Base-by-base conservation (phyloP, 2,329 filamentous ascomycete genomes). In the Penicillium freii region DNA sequence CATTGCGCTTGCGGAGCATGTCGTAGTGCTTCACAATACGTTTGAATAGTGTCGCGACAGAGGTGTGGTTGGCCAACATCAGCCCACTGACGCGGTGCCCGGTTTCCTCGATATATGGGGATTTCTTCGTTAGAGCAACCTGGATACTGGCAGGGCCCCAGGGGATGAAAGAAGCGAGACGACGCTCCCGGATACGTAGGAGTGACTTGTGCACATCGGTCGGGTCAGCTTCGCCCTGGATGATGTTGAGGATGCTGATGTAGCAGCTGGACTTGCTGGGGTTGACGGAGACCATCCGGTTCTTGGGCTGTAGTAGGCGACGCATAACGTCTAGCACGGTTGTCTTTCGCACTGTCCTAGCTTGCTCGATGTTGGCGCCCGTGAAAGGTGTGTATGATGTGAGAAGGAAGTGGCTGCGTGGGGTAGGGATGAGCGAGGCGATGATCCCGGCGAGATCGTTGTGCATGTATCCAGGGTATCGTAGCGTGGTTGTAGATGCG, bases 401-500 rank as follows among this genome's bases (percentile, higher is more conserved):
- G 87, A 97, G 96, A 58, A 99, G 82, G 84, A 99, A 99, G 78
- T 99, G 95, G 73, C 92, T 96, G 66, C 94, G 88, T 10, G 94
- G 95, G 0, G 93, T 99, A 1, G 94, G 94, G 61, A 99, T 97
- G 42, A 99, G 83, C 21, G 92, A 96, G 25, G 95, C 94, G 57
- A 99, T 84, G 68, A 99, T 97, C 75, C 93, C 94, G 71, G 96
- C 92, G 17, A 99, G 87, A 72, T 99, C 94, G 75, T 99, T 99
- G 81, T 99, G 94, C 94, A 99, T 99, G 78, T 99, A 99, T 39
- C 94, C 94, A 1, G 94, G 94, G 74, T 99, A 99, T 71, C 94
- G 86, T 50, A 99, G 85, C 2, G 95, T 97, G 10, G 93, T 97
- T 4, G 94, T 99, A 71, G 91, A 95, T 39, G 94, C 94, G 36